Percentiles rank a stretch among this genome's conserved stretches.
Evolutionary conservation across 2,329 filamentous ascomycete genomes (phyloP).

Genomic region (Fusarium newnesense): DNA sequence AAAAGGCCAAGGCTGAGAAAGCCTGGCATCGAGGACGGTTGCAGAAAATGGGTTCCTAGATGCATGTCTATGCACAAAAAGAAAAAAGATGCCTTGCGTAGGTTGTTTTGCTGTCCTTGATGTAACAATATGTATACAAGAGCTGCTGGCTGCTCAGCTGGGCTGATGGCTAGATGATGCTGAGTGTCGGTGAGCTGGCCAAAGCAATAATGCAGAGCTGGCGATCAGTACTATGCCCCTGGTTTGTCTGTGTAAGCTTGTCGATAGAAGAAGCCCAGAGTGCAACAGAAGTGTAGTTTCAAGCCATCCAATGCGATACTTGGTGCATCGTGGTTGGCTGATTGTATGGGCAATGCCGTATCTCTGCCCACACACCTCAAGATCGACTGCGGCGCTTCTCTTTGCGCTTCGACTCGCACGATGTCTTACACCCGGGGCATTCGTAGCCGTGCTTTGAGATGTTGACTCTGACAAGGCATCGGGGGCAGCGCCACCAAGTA

Average conservation of each 20-base stretch:
- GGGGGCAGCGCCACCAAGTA: conserved; percentile 65
- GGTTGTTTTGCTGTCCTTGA: background rate
- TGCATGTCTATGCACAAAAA: background rate
- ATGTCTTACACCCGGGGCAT: conserved; percentile 59
- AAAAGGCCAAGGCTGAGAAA: conserved; percentile 21
- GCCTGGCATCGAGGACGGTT: conserved; percentile 1
- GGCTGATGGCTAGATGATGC: background rate
- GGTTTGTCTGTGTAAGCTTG: background rate
- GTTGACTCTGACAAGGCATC: conserved; percentile 60
- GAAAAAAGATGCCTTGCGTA: conserved; percentile 20
- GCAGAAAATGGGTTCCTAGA: conserved; percentile 1
- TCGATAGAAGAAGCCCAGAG: background rate
- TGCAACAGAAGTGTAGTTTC: conserved; percentile 16
- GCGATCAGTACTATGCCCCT: background rate
- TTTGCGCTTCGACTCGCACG: conserved; percentile 58
- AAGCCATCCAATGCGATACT: conserved; percentile 13
- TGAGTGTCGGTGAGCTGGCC: conserved; percentile 11
- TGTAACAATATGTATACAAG: conserved; percentile 21
- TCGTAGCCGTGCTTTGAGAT: conserved; percentile 54
- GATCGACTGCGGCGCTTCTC: conserved; percentile 46
- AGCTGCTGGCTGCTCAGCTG: conserved; percentile 19
- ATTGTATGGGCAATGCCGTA: conserved; percentile 16
- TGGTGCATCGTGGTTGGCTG: conserved; percentile 23
- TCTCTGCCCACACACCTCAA: conserved; percentile 17
- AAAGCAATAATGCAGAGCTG: background rate